phyloP scores from a whole-genome alignment of 1,284 basidiomycete genomes.

The Ceratobasidium papillatum region DNA sequence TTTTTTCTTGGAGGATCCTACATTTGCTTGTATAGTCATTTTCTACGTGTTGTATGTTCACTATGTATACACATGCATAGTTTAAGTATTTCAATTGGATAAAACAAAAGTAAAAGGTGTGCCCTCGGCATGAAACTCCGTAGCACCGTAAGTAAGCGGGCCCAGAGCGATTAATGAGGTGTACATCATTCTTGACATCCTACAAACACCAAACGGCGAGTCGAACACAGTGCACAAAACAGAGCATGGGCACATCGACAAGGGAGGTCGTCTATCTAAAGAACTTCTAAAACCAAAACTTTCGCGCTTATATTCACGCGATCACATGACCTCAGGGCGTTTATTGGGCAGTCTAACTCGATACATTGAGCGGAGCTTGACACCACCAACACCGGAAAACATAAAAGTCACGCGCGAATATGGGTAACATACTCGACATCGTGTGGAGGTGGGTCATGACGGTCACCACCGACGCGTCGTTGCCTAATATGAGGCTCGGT shows the following conservation, averaged over 20 bases:
- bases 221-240: conserved; percentile 52
- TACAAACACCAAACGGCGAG: conserved; percentile 2
- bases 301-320: conserved; percentile 11
- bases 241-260: not conserved
- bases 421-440: not conserved
- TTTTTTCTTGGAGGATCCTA: not conserved
- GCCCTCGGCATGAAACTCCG: conserved; percentile 84
- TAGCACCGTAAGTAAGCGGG: conserved; percentile 67
- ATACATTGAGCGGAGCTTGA: not conserved
- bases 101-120: conserved; percentile 52
- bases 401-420: not conserved
- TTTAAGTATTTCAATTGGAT: not conserved
- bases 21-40: conserved; percentile 15
- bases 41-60: not conserved
- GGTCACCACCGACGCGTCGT: conserved; percentile 4
- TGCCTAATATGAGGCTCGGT: conserved; percentile 28
- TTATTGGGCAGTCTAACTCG: not conserved
- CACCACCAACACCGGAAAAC: not conserved
- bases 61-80: not conserved
- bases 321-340: conserved; percentile 10
- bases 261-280: conserved; percentile 28
- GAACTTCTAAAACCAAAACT: conserved; percentile 25
- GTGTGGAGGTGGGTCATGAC: conserved; percentile 13
- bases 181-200: conserved; percentile 59
- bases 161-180: conserved; percentile 83